These are phyloP conservation scores for Melastoma malabathricum DNA, from an alignment of 345 rosid species.

Conservation along the genomic window DNA sequence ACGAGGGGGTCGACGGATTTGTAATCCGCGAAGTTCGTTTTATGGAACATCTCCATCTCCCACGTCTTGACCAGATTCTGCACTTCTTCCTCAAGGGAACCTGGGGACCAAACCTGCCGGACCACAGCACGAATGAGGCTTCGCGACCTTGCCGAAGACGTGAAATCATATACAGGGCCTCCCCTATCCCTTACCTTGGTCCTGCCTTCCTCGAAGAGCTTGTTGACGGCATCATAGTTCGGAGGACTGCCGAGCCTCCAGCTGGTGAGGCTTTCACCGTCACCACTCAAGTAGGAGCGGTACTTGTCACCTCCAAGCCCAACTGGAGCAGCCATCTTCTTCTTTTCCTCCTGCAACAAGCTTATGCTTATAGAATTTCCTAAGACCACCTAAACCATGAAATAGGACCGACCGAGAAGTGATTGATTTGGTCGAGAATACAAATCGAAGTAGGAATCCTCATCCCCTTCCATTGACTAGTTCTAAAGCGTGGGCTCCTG, in stretches of 20 bases:
- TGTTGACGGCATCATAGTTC: constrained; percentile 38
- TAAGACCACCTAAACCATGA: no score
- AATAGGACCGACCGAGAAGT: no score
- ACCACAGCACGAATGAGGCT: background rate
- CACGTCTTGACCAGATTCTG: constrained; percentile 58
- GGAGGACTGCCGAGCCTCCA: constrained; percentile 47
- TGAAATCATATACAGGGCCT: background rate
- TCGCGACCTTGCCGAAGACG: background rate
- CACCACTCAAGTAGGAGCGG: constrained; percentile 31
- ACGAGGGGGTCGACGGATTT: constrained; percentile 24
- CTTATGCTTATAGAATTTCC: no score
- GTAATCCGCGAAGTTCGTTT: constrained; percentile 19
- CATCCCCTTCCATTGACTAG: no score
- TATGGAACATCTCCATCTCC: constrained; percentile 58
- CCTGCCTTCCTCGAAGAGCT: constrained; percentile 52
- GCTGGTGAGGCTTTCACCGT: constrained; percentile 40
- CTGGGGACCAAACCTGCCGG: constrained; percentile 41
- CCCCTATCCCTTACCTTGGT: constrained; percentile 20
- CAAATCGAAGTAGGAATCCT: no score
- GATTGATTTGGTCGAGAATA: no score
- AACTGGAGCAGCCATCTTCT: constrained; percentile 18
- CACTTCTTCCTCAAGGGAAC: constrained; percentile 46
- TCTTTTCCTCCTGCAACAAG: no score
- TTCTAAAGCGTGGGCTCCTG: no score
- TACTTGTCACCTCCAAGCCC: constrained; percentile 24